Evolutionary conservation across 179 eudicot genomes (phyloP), one percentile per base, ranked within the genome.

Genomic region (Camellia oleifera): DNA sequence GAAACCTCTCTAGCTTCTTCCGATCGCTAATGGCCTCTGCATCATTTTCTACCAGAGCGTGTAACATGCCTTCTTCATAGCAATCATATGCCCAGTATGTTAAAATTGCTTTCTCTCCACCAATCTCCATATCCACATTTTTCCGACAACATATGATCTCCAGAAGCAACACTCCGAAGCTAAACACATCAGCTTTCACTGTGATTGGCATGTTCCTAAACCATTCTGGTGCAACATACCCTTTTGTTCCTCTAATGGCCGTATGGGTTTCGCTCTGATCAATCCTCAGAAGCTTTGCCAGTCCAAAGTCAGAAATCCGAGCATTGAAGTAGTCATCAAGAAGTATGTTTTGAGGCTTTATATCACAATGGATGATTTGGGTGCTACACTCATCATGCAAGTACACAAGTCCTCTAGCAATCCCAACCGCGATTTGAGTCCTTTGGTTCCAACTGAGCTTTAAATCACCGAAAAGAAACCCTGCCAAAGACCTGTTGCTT

Each of bases 181-280:
- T 85, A 32, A 83, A 88, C 7, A 88, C 88, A 68, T 88, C 91
- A 0, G 84, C 89, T 75, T 88, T 23, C 45, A 81, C 87, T 15
- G 88, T 76, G 10, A 85, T 53, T 2, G 91, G 91, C 60, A 63
- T 77, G 81, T 85, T 88, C 81, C 83, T 83, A 73, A 88, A 87
- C 91, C 89, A 88, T 68, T 89, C 91, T 6, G 89, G 88, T 5
- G 90, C 90, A 50, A 89, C 80, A 46, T 89, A 89, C 50, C 90
- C 90, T 77, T 82, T 87, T 6, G 91, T 89, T 48, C 52, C 52
- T 48, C 52, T 48, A 48, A 48, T 48, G 52, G 52, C 52, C 7
- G 52, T 48, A 7, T 48, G 52, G 52, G 52, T 48, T 48, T 48
- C 52, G 52, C 52, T 48, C 52, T 48, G 52, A 48, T 48, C 52